Evolutionary conservation across 176 grass and related monocot species (phyloP).

Genomic region (Olyra latifolia): DNA sequence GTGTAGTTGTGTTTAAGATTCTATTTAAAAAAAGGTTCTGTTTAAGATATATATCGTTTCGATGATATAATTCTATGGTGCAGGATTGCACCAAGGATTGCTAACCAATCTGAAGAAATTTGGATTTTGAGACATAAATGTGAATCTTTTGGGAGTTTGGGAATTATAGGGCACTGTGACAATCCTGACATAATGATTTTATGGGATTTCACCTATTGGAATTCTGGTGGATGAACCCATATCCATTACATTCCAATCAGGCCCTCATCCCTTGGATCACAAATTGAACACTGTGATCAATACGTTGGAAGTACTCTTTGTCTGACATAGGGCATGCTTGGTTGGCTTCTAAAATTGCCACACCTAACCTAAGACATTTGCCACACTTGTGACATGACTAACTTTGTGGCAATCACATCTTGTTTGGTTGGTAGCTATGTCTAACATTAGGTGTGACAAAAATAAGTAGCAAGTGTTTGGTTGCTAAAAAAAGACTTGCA

Average conservation of each 20-base stretch:
- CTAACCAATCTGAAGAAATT: neutral
- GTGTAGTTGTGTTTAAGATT: no score
- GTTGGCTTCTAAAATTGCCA: no score
- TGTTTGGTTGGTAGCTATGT: no score
- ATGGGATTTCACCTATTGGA: neutral
- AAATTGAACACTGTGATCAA: constrained; percentile 12
- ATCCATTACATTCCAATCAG: neutral
- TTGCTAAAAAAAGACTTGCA: no score
- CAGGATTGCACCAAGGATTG: neutral
- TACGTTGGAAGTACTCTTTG: neutral
- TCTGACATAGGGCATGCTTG: neutral
- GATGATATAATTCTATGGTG: neutral
- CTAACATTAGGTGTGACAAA: no score
- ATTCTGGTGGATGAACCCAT: constrained; percentile 1
- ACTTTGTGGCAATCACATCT: no score
- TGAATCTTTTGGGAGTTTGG: constrained; percentile 14
- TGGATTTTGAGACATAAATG: neutral
- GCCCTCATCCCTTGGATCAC: neutral
- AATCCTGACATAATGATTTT: neutral
- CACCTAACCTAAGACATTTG: no score
- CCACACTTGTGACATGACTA: no score
- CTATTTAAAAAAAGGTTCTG: no score
- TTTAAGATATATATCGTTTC: no score
- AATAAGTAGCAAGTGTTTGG: no score
- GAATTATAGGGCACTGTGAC: neutral